Base-by-base conservation (phyloP, 176 grass and related monocot genomes). In the Bolboschoenus planiculmis region DNA sequence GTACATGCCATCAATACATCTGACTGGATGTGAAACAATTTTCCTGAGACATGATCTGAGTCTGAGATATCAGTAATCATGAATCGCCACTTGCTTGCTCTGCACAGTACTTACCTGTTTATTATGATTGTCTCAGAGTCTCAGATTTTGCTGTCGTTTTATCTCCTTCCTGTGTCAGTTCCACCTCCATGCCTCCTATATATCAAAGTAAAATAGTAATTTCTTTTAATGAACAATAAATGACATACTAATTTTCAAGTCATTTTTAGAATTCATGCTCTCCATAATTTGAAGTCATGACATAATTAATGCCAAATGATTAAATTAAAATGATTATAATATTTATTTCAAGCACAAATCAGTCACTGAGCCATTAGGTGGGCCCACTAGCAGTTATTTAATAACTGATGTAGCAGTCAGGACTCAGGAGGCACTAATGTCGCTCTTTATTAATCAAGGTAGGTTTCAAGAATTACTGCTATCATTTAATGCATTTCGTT, bases 381-480 rank as follows among this genome's bases (percentile, higher is more conserved):
- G 42, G 16, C 42, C 70, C 42, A 74, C 70, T 8, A 2, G 70
- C 42, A 74, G 70, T 48, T 74, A 47, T 0, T n/a, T 53, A 9
- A 53, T 48, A 74, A 48, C 23, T 48, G 70, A 48, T 48, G 24
- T 16, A 16, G 23, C 23, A 48, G 70, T 74, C 70, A 74, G 70
- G 70, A 48, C 10, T 73, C 68, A 73, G 68, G 62, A 73, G 23
- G 65, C 13, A 24, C 47, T 74, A 74, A 48, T 48, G 70, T 40
- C 3, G 24, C 42, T 74, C 23, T 74, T 74, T 74, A 74, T 48
- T 74, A 74, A 29, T 74, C 42, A 7, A 74, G 42, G 70, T 74
- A 48, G 70, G 70, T 74, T 74, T 48, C 70, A 74, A 30, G 1
- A 74, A 74, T 74, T 46, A 74, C 70, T 74, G 70, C 42, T 30